Evolutionary conservation across 768 basidiomycete species (phyloP).

Genomic region (Lepiota brunneoincarnata): DNA sequence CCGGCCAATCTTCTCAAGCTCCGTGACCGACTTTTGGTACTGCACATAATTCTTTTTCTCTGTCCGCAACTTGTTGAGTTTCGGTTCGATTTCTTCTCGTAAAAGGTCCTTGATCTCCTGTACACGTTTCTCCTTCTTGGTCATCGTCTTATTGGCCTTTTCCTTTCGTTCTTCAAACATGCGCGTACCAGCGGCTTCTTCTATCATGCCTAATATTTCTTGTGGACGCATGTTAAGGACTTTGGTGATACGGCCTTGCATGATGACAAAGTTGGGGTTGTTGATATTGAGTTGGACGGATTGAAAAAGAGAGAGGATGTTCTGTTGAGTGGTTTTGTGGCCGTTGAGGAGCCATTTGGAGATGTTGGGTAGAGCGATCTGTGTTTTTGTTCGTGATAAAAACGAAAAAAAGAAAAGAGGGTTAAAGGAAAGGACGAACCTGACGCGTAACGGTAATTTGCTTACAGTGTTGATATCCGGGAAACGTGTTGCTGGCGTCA

Average conservation of each 20-base stretch:
- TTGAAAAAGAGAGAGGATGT: slow-evolving; percentile 90
- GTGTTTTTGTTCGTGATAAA: slow-evolving; percentile 6
- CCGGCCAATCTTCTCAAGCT: slow-evolving; percentile 83
- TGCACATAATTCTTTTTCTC: slow-evolving; percentile 89
- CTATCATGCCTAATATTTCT: slow-evolving; percentile 97
- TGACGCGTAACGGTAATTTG: slow-evolving; percentile 98
- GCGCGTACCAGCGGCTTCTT: slow-evolving; percentile 96
- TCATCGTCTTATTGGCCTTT: slow-evolving; percentile 94
- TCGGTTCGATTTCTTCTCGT: slow-evolving; percentile 89
- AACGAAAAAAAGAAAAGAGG: neutral
- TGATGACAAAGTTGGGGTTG: slow-evolving; percentile 98
- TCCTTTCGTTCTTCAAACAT: slow-evolving; percentile 99
- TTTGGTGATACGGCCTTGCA: slow-evolving; percentile 99
- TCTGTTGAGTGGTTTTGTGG: slow-evolving; percentile 85
- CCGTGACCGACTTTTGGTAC: slow-evolving; percentile 85
- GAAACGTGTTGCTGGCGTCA: slow-evolving; percentile 78
- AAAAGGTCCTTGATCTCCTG: slow-evolving; percentile 82
- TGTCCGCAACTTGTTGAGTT: slow-evolving; percentile 82
- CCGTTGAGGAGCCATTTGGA: slow-evolving; percentile 96
- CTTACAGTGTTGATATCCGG: slow-evolving; percentile 72
- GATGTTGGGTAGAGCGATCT: slow-evolving; percentile 92
- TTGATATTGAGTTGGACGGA: slow-evolving; percentile 98
- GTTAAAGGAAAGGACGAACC: slow-evolving; percentile 37
- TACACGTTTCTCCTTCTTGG: slow-evolving; percentile 95
- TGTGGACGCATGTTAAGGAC: slow-evolving; percentile 98